phyloP scores from a whole-genome alignment of 2,329 filamentous ascomycete genomes.

The Fusarium sp. region DNA sequence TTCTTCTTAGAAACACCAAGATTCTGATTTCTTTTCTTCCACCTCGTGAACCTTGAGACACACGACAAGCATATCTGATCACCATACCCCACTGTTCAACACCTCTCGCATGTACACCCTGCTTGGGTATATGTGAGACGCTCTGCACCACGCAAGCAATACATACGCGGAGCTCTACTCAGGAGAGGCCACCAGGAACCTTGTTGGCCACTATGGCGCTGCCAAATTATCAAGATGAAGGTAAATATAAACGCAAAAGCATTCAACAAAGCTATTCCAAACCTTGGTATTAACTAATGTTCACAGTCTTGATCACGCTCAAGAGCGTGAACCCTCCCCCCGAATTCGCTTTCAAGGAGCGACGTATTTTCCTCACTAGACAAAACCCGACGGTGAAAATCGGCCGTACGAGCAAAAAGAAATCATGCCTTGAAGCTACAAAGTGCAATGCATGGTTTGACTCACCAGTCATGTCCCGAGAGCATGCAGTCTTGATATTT shows the following conservation, averaged over 20 bases:
- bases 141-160: slow-evolving; percentile 5
- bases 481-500: slow-evolving; percentile 68
- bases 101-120: slow-evolving; percentile 15
- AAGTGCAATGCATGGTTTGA: slow-evolving; percentile 74
- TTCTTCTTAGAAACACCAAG: background rate
- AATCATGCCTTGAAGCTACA: slow-evolving; percentile 48
- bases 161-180: background rate
- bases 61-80: slow-evolving; percentile 3
- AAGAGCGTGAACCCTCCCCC: slow-evolving; percentile 39
- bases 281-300: slow-evolving; percentile 22
- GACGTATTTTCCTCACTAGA: slow-evolving; percentile 49
- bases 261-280: background rate
- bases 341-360: slow-evolving; percentile 40
- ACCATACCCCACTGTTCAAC: slow-evolving; percentile 22
- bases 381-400: slow-evolving; percentile 49
- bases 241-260: slow-evolving; percentile 20
- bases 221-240: slow-evolving; percentile 44
- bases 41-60: background rate
- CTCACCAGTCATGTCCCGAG: slow-evolving; percentile 76
- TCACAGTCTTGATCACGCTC: slow-evolving; percentile 49
- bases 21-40: background rate
- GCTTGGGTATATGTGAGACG: slow-evolving; percentile 31
- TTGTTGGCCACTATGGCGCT: slow-evolving; percentile 33
- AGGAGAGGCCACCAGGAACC: background rate
- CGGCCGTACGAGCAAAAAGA: slow-evolving; percentile 59